Evolutionary conservation across 352 stramenopile genomes (phyloP).

Genomic region (Globisporangium rhizosaccharum): DNA sequence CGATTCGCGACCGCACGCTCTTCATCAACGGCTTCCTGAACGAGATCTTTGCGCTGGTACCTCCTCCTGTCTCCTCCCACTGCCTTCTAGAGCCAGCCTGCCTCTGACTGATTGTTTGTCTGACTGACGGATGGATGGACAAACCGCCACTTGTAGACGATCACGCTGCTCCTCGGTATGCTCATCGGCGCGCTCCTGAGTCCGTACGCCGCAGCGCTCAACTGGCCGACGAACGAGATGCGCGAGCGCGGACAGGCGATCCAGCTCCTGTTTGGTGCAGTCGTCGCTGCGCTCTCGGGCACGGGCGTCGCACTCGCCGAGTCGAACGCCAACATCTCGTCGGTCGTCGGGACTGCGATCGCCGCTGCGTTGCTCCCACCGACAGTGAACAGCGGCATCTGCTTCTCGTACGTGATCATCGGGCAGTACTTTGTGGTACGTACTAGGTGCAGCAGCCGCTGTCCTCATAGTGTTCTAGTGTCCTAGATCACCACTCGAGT

Average conservation of each 20-base stretch:
- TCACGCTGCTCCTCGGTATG: constrained; percentile 75
- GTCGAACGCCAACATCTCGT: constrained; percentile 86
- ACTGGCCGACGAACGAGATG: constrained; percentile 85
- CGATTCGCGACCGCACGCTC: constrained; percentile 68
- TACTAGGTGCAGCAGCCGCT: neutral
- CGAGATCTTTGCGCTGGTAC: constrained; percentile 72
- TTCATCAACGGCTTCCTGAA: constrained; percentile 85
- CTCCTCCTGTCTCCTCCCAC: neutral
- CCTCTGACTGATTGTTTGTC: neutral
- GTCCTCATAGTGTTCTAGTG: too few relatives aligned
- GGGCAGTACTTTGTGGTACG: constrained; percentile 79
- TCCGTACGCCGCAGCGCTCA: constrained; percentile 68
- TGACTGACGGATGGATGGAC: neutral
- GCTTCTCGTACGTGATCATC: constrained; percentile 83
- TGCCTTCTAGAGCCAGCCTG: neutral
- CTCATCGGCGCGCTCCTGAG: constrained; percentile 76
- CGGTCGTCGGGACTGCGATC: constrained; percentile 86
- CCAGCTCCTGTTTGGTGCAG: constrained; percentile 72
- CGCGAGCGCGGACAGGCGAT: constrained; percentile 69
- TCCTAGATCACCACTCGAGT: too few relatives aligned
- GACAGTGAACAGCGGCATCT: constrained; percentile 85
- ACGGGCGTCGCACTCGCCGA: constrained; percentile 75
- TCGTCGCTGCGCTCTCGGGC: constrained; percentile 73
- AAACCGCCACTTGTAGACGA: constrained; percentile 26
- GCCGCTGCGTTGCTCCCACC: constrained; percentile 73